Evolutionary conservation across 352 stramenopile genomes (phyloP), one percentile per base, ranked within the genome.

Genomic region (Thraustotheca clavata): DNA sequence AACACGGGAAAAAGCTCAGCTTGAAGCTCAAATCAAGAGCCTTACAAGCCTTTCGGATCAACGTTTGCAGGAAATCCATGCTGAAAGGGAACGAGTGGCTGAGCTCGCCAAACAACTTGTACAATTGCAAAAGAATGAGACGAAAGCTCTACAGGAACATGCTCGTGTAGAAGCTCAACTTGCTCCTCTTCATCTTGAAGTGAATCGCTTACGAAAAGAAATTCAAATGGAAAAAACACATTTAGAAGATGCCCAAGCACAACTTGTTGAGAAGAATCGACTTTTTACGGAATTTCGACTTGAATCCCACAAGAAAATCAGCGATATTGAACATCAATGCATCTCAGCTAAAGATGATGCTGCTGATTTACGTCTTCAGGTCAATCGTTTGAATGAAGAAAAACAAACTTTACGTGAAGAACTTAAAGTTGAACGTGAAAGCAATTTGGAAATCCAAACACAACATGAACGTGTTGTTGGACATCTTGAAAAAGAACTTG

Each of bases 231-330:
- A 69, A 0, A 79, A 85, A 60, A 69, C 84, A 33, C 80, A 91
- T 60, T 71, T 74, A 1, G 73, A 87, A 62, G 41, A 80, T 77
- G 72, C 88, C 1, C 79, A 91, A 62, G 73, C 61, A 32, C 80
- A 89, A 49, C 55, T 89, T 0, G 67, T 59, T 9, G 83, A 88
- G 31, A 91, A 90, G 62, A 89, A 75, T 16, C 80, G 79, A 46
- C 71, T 71, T 16, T 68, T 87, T 12, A 79, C 86, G 59, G 72
- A 79, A n/a, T 67, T 90, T 40, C 83, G 83, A 0, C 71, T 86
- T 29, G 57, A 74, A 32, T 38, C 81, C n/a, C 69, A 71, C 29
- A 82, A 89, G 62, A 70, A 77, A 48, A 72, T 70, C 36, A 70
- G 76, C 59, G 79, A 91, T 87, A 48, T 40, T 76, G 43, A 88